Percentiles rank a stretch among this genome's conserved stretches.
Conservation (phyloP, 2,329 filamentous ascomycete species). For the Aspergillus floridensis region DNA sequence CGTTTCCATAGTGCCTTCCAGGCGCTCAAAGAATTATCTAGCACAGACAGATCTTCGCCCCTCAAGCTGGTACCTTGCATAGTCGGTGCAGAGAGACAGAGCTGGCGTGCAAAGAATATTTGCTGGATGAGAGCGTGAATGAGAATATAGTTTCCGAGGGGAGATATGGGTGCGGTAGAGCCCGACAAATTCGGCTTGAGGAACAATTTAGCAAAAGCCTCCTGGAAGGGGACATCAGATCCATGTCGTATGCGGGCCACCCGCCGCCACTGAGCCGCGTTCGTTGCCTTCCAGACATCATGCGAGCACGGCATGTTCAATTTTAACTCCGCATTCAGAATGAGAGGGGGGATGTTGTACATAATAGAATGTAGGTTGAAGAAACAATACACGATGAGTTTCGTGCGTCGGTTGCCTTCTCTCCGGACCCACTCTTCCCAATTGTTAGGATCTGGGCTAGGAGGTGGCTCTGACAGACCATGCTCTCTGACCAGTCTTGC, state of each 20-base stretch:
- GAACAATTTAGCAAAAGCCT: constrained; percentile 47
- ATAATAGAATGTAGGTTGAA: constrained; percentile 62
- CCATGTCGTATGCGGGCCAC: constrained; percentile 35
- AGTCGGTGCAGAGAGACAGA: constrained; percentile 45
- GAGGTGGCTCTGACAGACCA: constrained; percentile 40
- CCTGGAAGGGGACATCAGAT: constrained; percentile 42
- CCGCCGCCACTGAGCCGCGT: constrained; percentile 50
- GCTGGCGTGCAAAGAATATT: constrained; percentile 52
- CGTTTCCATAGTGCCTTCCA: constrained; percentile 56
- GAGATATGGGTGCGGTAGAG: constrained; percentile 43
- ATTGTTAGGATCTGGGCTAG: constrained; percentile 42
- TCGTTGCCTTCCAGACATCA: constrained; percentile 55
- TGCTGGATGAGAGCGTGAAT: constrained; percentile 56
- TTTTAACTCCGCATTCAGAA: constrained; percentile 55
- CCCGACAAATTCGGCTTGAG: constrained; percentile 36
- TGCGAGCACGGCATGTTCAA: constrained; percentile 55
- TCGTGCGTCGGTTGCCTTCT: constrained; percentile 54
- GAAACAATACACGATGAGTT: constrained; percentile 57
- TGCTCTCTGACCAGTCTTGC: constrained; percentile 57
- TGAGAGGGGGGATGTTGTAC: constrained; percentile 59
- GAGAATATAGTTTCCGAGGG: constrained; percentile 55
- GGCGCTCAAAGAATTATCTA: constrained; percentile 49
- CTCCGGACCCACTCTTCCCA: constrained; percentile 55
- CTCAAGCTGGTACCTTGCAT: constrained; percentile 44
- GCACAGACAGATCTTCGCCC: constrained; percentile 43